phyloP scores from a whole-genome alignment of 306 rosid species.

The Pachyrhizus erosus region DNA sequence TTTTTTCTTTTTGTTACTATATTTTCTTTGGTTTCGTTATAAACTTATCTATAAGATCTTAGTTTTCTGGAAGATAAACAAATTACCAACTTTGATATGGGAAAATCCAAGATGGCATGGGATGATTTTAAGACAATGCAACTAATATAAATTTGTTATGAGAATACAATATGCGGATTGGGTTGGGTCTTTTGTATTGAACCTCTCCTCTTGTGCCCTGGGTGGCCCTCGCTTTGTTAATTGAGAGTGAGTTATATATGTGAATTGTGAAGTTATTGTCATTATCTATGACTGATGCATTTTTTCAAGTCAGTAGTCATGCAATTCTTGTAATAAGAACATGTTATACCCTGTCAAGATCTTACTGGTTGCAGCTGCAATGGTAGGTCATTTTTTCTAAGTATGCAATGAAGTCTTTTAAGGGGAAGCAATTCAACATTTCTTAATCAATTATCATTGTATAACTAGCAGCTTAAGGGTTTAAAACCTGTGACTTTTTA shows the following conservation, averaged over 20 bases:
- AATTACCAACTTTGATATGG: neutral
- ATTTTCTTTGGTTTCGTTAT: slow-evolving; percentile 2
- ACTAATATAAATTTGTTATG: neutral
- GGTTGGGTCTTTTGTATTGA: neutral
- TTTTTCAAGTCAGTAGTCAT: slow-evolving; percentile 10
- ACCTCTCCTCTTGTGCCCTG: neutral
- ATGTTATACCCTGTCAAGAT: neutral
- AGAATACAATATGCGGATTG: neutral
- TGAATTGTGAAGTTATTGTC: neutral
- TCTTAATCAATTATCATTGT: neutral
- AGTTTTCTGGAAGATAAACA: neutral
- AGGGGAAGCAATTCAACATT: neutral
- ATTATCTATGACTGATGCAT: neutral
- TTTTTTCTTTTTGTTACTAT: neutral
- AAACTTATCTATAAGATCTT: neutral
- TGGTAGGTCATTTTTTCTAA: slow-evolving; percentile 1
- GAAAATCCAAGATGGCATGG: slow-evolving; percentile 14
- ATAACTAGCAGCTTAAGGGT: slow-evolving; percentile 3
- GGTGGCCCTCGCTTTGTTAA: neutral
- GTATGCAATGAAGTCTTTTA: slow-evolving; percentile 1
- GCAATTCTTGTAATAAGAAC: neutral
- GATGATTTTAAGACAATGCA: neutral
- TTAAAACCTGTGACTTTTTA: neutral
- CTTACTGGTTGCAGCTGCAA: neutral
- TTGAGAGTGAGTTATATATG: neutral